Evolutionary conservation across 768 basidiomycete genomes (phyloP).

Genomic region (Lepiota venenata): DNA sequence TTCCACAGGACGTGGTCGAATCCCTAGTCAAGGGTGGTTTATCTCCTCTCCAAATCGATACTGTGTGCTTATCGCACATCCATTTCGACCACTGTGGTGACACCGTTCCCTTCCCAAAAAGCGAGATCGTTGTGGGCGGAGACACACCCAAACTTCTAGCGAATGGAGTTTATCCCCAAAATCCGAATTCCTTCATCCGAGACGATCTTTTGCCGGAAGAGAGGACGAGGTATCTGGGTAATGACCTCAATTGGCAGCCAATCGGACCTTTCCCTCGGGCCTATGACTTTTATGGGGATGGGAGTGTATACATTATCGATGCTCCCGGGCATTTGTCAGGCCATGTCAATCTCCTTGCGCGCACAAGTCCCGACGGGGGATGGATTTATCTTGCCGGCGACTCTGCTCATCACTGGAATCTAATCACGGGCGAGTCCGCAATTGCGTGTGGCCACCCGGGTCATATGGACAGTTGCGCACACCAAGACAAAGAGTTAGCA

Average conservation of each 20-base stretch:
- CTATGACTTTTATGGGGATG: conserved; percentile 54
- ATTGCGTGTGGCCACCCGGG: conserved; percentile 32
- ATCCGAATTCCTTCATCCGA: conserved; percentile 30
- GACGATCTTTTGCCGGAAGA: conserved; percentile 32
- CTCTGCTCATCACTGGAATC: conserved; percentile 51
- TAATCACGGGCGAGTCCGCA: conserved; percentile 41
- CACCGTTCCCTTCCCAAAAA: conserved; percentile 38
- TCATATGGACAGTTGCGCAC: conserved; percentile 33
- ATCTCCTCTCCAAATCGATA: conserved; percentile 37
- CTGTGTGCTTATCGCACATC: conserved; percentile 47
- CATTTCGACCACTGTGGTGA: conserved; percentile 58
- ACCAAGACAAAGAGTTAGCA: conserved; percentile 39
- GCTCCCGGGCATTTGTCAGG: conserved; percentile 55
- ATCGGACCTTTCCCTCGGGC: conserved; percentile 51
- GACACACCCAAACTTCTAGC: conserved; percentile 31
- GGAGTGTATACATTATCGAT: conserved; percentile 55
- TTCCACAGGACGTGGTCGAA: conserved; percentile 40
- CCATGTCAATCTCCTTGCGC: conserved; percentile 51
- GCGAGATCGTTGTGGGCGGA: conserved; percentile 46
- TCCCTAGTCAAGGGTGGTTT: conserved; percentile 50
- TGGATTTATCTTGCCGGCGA: conserved; percentile 59
- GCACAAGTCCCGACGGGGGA: conserved; percentile 47
- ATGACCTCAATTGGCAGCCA: conserved; percentile 24
- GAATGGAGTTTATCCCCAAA: conserved; percentile 35
- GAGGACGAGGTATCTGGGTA: conserved; percentile 33